Evolutionary conservation across 345 rosid species (phyloP).

Genomic region (Syzygium aromaticum): DNA sequence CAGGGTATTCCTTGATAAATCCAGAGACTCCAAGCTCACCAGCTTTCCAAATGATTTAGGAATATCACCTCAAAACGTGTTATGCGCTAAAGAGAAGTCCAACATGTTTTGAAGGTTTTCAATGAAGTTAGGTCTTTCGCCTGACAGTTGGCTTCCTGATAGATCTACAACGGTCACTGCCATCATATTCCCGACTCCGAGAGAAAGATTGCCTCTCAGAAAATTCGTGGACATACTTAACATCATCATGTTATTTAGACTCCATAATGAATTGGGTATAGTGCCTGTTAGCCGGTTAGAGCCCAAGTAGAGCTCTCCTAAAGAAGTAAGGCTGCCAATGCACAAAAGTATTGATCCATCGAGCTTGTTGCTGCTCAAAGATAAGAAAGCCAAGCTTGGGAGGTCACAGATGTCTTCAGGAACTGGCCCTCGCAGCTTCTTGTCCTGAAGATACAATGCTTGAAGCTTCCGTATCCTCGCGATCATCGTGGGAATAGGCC

Average conservation of each 20-base stretch:
- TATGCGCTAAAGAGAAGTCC: neutral
- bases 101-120: neutral
- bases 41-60: neutral
- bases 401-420: neutral
- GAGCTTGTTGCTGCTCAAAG: neutral
- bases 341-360: neutral
- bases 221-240: neutral
- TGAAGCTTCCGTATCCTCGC: neutral
- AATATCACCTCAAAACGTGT: neutral
- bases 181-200: neutral
- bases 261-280: neutral
- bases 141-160: neutral
- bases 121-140: neutral
- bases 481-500: neutral
- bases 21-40: neutral
- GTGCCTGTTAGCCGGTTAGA: neutral
- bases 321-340: neutral
- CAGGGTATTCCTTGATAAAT: neutral
- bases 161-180: neutral
- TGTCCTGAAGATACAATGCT: neutral
- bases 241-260: neutral
- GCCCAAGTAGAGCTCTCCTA: neutral
- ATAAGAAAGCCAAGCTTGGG: neutral
- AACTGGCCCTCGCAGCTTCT: neutral
- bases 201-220: neutral